Conservation (phyloP, 1,284 basidiomycete genomes). For the Tylopilus sp. region DNA sequence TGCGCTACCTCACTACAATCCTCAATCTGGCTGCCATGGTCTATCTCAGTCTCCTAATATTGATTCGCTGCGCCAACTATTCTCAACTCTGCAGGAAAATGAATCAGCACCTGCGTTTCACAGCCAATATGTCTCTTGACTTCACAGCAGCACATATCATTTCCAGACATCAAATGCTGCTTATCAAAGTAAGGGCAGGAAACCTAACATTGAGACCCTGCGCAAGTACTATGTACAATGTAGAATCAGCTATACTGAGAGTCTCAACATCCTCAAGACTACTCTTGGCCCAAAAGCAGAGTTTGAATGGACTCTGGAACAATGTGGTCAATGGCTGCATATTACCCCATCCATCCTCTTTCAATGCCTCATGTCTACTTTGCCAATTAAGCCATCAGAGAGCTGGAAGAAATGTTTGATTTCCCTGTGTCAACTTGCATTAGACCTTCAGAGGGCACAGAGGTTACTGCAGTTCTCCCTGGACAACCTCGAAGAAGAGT, state of each 20-base stretch:
- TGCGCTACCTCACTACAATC: no score
- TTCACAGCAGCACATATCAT: no score
- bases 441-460: constrained; percentile 7
- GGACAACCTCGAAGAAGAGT: neutral
- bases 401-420: constrained; percentile 31
- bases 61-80: no score
- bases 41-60: no score
- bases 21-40: no score
- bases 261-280: no score
- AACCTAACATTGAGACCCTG: neutral
- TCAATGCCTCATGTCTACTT: constrained; percentile 18
- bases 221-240: neutral
- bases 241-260: neutral
- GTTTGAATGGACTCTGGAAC: neutral
- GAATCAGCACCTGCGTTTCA: no score
- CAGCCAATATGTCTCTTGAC: no score
- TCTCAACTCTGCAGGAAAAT: no score
- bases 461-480: neutral
- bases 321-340: neutral
- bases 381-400: neutral
- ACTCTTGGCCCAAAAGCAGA: neutral
- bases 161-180: no score
- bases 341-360: constrained; percentile 21
- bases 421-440: constrained; percentile 25
- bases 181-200: no score